These are phyloP conservation scores for Akanthomyces muscarius DNA, from an alignment of 2,329 filamentous ascomycete genomes.

Conservation along the genomic window DNA sequence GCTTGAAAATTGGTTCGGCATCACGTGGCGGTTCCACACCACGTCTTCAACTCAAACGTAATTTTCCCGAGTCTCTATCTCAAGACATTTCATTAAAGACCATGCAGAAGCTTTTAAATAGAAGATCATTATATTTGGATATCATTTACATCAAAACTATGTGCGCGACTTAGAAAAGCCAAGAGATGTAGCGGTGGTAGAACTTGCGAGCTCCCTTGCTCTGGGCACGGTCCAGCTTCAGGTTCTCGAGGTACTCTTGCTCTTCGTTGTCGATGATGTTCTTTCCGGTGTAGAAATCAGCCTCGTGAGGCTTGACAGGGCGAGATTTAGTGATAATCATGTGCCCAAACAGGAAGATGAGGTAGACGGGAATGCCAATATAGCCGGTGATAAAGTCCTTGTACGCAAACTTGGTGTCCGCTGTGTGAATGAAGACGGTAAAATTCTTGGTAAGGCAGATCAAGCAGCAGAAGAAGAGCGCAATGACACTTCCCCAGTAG, in stretches of 20 bases:
- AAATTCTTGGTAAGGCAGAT: conserved; percentile 83
- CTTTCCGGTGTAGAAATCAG: conserved; percentile 70
- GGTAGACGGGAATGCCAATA: conserved; percentile 70
- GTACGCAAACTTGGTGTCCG: conserved; percentile 59
- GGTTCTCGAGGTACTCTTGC: conserved; percentile 56
- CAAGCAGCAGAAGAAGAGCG: conserved; percentile 65
- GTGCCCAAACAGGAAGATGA: conserved; percentile 65
- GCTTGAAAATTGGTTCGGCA: conserved; percentile 13
- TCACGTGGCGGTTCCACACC: conserved; percentile 12
- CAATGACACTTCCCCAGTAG: conserved; percentile 62
- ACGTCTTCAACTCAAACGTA: background rate
- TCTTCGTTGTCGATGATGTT: conserved; percentile 70
- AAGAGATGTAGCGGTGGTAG: conserved; percentile 36
- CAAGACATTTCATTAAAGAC: background rate
- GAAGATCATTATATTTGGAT: conserved; percentile 5
- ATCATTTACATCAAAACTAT: conserved; percentile 9
- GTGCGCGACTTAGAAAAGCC: conserved; percentile 31
- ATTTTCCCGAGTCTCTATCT: background rate
- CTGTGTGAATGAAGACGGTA: conserved; percentile 60
- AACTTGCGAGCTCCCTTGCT: conserved; percentile 30
- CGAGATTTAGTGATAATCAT: conserved; percentile 54
- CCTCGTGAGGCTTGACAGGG: conserved; percentile 53
- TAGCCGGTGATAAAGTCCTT: conserved; percentile 76
- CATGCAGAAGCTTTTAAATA: background rate
- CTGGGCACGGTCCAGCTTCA: conserved; percentile 28